Percentiles rank a stretch among this genome's conserved stretches.
These are phyloP conservation scores for Ustilago crameri DNA, from an alignment of 1,284 basidiomycete species.

Conservation along the genomic window DNA sequence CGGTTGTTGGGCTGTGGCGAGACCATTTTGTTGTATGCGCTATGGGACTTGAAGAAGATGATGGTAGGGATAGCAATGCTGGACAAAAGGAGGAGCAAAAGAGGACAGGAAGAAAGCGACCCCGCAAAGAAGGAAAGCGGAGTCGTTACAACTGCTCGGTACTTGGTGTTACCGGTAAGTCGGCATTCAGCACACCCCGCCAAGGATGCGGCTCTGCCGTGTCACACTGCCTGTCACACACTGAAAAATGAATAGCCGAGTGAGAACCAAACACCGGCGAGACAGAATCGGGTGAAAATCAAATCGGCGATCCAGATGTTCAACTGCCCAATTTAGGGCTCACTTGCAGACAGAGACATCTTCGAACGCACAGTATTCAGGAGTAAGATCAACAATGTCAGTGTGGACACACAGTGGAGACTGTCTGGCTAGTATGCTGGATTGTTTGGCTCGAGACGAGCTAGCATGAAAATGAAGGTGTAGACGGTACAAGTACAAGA, in stretches of 20 bases:
- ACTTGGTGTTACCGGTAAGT: neutral
- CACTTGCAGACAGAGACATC: neutral
- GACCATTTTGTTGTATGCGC: conserved; percentile 8
- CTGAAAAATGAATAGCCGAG: neutral
- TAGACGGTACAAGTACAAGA: neutral
- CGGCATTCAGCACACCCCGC: neutral
- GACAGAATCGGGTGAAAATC: neutral
- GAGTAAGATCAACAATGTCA: no score
- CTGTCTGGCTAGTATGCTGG: no score
- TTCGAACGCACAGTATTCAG: no score
- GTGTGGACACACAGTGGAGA: no score
- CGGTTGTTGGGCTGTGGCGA: conserved; percentile 18
- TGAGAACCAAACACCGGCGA: neutral
- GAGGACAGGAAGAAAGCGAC: no score
- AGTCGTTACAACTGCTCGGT: neutral
- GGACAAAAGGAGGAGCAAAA: neutral
- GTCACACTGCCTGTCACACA: conserved; percentile 2
- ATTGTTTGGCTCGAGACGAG: no score
- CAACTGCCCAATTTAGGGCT: neutral
- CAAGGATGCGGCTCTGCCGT: neutral
- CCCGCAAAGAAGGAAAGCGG: neutral
- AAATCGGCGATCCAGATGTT: neutral
- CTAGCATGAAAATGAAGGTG: no score
- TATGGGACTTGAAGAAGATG: neutral
- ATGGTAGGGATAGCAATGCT: neutral